Evolutionary conservation across 1,284 basidiomycete species (phyloP).

Genomic region (Cutaneotrichosporon arboriforme): DNA sequence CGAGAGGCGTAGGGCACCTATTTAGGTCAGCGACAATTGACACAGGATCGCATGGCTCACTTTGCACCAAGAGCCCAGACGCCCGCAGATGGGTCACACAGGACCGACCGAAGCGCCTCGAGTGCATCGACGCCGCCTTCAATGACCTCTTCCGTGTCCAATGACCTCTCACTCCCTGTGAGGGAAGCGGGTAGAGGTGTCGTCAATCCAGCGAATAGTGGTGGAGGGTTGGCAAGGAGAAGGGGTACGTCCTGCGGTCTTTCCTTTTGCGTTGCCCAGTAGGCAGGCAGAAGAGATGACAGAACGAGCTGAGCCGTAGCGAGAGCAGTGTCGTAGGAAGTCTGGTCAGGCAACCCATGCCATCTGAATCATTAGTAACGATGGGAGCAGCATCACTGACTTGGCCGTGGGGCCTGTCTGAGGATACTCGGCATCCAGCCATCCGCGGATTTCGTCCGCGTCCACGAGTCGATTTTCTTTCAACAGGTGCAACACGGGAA

Average conservation of each 20-base stretch:
- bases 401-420: constrained; percentile 25
- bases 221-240: constrained; percentile 28
- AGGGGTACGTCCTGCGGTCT: constrained; percentile 17
- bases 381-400: constrained; percentile 6
- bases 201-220: constrained; percentile 33
- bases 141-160: constrained; percentile 22
- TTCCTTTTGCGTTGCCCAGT: constrained; percentile 16
- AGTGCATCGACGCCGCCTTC: constrained; percentile 28
- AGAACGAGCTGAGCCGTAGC: constrained; percentile 36
- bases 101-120: constrained; percentile 21
- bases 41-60: constrained; percentile 17
- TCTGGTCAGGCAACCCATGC: constrained; percentile 27
- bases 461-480: constrained; percentile 27
- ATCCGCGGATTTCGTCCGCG: constrained; percentile 31
- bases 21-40: not conserved
- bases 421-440: constrained; percentile 35
- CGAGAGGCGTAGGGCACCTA: constrained; percentile 40
- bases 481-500: constrained; percentile 32
- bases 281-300: constrained; percentile 29
- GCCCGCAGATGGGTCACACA: not conserved
- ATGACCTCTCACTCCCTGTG: constrained; percentile 32
- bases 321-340: constrained; percentile 35
- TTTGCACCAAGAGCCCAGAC: constrained; percentile 35
- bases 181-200: constrained; percentile 40
- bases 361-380: not conserved